Evolutionary conservation across 2,329 filamentous ascomycete species (phyloP).

Genomic region (Magnaporthales sp.): DNA sequence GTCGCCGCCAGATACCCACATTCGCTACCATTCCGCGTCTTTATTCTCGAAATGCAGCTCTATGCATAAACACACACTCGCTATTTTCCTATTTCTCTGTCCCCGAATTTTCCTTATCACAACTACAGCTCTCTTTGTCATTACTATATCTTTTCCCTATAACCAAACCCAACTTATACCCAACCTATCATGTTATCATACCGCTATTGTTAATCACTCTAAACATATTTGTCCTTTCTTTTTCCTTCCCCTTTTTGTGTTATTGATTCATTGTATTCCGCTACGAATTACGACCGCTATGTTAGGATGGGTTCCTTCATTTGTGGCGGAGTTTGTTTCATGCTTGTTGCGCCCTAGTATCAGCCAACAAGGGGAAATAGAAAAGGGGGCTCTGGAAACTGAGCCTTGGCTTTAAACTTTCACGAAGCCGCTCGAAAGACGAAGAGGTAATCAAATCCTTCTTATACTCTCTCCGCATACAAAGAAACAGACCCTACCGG

Average conservation of each 20-base stretch:
- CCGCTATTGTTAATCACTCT: not conserved
- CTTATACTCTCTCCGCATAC: not conserved
- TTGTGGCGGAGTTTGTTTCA: not conserved
- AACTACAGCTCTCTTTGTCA: not conserved
- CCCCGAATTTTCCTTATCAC: not conserved
- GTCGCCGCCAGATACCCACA: not conserved
- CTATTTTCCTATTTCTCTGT: not conserved
- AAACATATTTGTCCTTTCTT: not conserved
- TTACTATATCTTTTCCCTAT: not conserved
- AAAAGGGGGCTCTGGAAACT: not conserved
- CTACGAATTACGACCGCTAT: constrained; percentile 5
- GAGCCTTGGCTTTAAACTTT: not conserved
- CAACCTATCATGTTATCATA: not conserved
- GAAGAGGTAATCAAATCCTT: not conserved
- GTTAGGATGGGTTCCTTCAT: not conserved
- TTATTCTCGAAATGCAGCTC: not conserved
- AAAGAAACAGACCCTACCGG: not conserved
- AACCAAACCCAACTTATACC: not conserved
- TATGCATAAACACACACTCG: not conserved
- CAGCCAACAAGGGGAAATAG: not conserved
- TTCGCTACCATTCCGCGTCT: not conserved
- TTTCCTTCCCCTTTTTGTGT: not conserved
- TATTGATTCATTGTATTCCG: not conserved
- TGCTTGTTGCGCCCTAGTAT: not conserved
- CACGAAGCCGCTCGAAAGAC: not conserved